These are phyloP conservation scores for Trichoderma breve DNA, from an alignment of 2,329 filamentous ascomycete species.

Conservation along the genomic window DNA sequence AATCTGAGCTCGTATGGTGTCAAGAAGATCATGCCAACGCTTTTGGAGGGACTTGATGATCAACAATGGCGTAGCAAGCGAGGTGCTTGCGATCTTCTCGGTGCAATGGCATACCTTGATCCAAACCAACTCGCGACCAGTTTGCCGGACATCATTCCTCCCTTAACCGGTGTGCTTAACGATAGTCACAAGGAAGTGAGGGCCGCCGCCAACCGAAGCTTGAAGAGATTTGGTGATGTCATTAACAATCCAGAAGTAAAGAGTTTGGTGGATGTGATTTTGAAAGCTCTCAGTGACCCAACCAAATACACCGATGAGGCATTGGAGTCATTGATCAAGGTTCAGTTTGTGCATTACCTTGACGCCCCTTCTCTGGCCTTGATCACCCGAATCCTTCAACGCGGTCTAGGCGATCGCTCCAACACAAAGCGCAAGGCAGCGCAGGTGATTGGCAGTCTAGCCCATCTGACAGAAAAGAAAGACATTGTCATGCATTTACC, in stretches of 20 bases:
- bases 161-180: slow-evolving; percentile 88
- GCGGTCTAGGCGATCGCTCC: slow-evolving; percentile 85
- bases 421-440: slow-evolving; percentile 94
- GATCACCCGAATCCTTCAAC: slow-evolving; percentile 91
- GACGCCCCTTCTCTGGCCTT: slow-evolving; percentile 93
- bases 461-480: slow-evolving; percentile 93
- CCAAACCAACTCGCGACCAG: slow-evolving; percentile 90
- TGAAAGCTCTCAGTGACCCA: slow-evolving; percentile 95
- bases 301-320: slow-evolving; percentile 97
- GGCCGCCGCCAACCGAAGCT: slow-evolving; percentile 84
- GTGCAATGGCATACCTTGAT: slow-evolving; percentile 97
- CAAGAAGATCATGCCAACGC: slow-evolving; percentile 86
- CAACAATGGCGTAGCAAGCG: slow-evolving; percentile 98
- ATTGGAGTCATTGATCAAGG: slow-evolving; percentile 89
- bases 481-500: slow-evolving; percentile 89
- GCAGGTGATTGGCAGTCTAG: slow-evolving; percentile 96
- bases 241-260: slow-evolving; percentile 98
- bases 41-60: slow-evolving; percentile 89
- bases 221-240: slow-evolving; percentile 97
- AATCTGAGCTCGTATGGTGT: slow-evolving; percentile 94
- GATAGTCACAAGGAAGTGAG: slow-evolving; percentile 98
- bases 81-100: slow-evolving; percentile 91
- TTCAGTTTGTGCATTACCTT: slow-evolving; percentile 98
- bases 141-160: slow-evolving; percentile 93
- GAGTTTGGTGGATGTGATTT: slow-evolving; percentile 80